A percentile compares a stretch with the other conserved stretches of the same genome.
Evolutionary conservation across 768 basidiomycete species (phyloP).

Genomic region (Boletus sp.): DNA sequence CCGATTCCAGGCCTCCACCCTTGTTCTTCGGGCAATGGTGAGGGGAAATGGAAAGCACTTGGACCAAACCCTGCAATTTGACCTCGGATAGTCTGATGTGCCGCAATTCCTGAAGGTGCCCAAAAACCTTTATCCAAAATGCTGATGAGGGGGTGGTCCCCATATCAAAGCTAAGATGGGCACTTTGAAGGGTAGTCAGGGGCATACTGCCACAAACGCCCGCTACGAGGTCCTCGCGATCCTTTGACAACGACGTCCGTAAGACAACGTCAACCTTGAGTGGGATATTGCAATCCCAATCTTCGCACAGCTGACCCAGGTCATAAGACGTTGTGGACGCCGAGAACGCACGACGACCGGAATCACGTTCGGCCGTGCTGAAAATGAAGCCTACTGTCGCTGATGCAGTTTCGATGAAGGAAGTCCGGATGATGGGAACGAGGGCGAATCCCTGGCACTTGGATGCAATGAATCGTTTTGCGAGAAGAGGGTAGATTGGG

Average conservation of each 20-base stretch:
- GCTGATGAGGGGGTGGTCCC: constrained; percentile 2
- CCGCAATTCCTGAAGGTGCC: constrained; percentile 11
- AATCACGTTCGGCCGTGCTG: constrained; percentile 12
- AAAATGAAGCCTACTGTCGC: constrained; percentile 15
- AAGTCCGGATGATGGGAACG: constrained; percentile 12
- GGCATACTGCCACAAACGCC: constrained; percentile 13
- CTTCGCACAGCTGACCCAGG: constrained; percentile 4
- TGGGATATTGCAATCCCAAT: constrained; percentile 20
- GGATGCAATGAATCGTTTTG: constrained; percentile 11
- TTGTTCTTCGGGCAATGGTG: neutral
- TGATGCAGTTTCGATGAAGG: constrained; percentile 7
- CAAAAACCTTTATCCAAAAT: constrained; percentile 20
- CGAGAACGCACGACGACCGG: constrained; percentile 6
- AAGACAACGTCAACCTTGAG: constrained; percentile 14
- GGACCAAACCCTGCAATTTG: constrained; percentile 9
- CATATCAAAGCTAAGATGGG: constrained; percentile 9
- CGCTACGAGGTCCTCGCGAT: constrained; percentile 11
- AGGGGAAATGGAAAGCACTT: neutral
- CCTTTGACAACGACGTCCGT: constrained; percentile 3
- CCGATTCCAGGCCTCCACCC: neutral
- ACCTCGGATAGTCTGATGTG: constrained; percentile 8
- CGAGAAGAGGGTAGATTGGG: constrained; percentile 13
- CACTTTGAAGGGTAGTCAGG: constrained; percentile 9
- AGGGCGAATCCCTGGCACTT: neutral
- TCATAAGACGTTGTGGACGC: constrained; percentile 6